Evolutionary conservation across 495 filamentous ascomycete species (phyloP), one percentile per base, ranked within the genome.

Genomic region (Penicillium ucsense): DNA sequence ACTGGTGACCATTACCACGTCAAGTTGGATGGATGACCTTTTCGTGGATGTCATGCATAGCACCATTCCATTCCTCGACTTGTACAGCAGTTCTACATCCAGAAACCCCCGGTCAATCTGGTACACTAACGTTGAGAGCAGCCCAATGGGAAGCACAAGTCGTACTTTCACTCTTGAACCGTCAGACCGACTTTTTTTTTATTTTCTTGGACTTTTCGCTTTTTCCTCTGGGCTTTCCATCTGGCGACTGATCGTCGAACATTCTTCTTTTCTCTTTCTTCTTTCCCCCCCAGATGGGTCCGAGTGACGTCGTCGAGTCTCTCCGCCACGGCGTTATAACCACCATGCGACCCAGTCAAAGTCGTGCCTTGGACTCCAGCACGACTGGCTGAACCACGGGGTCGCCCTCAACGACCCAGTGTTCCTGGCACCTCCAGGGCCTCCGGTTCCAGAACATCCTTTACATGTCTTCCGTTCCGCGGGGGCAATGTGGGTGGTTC

Each of bases 151-250:
- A 45, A 29, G 38, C n/a, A 45, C 48, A 43, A 37, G 34, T 46
- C 51, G 37, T 47, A 45, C 47, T 46, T 52, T 38, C 20, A 20
- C 20, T 20, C 20, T 20, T 20, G 20, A 20, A 20, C 20, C 20
- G 49, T 43, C 50, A 57, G 47, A 57, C 54, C 54, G 54, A 57
- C 50, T 51, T 57, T 57, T 57, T 57, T 20, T 20, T 20, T 20
- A 20, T 20, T 20, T 20, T 20, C 20, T 20, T 20, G 20, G 20
- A 20, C 20, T 20, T 20, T 20, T 20, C 20, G 20, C 20, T 20
- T 20, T 20, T 20, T 2, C 20, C 20, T 20, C 20, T 2, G 20
- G 20, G 20, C 20, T 20, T 20, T 20, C 20, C 20, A 20, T 20
- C 20, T 20, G 20, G 20, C 20, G 20, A 20, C 20, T 20, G 20